Evolutionary conservation across 139 green algal species (phyloP).

Genomic region (Tetratostichococcus sp.): DNA sequence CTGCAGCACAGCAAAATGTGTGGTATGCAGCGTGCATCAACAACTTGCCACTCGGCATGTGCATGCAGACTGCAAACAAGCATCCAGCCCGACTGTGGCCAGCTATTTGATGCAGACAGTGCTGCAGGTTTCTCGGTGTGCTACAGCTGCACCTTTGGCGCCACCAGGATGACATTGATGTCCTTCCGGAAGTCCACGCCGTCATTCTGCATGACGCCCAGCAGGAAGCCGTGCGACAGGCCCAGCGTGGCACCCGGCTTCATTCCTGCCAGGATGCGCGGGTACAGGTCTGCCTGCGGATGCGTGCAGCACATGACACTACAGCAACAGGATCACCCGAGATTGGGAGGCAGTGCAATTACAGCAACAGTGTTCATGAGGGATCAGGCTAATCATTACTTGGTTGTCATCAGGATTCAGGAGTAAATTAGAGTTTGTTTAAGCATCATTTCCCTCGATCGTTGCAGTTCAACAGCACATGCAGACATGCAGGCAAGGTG

Average conservation of each 20-base stretch:
- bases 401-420: neutral
- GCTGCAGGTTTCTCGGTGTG: too few relatives aligned
- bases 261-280: constrained; percentile 91
- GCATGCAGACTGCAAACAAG: too few relatives aligned
- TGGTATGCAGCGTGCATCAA: too few relatives aligned
- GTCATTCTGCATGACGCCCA: constrained; percentile 92
- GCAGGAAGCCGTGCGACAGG: constrained; percentile 97
- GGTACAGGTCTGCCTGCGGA: constrained; percentile 91
- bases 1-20: too few relatives aligned
- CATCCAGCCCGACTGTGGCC: too few relatives aligned
- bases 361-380: neutral
- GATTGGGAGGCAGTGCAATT: neutral
- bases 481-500: too few relatives aligned
- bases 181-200: constrained; percentile 91
- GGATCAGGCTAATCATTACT: neutral
- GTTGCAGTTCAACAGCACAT: too few relatives aligned
- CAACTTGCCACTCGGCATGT: too few relatives aligned
- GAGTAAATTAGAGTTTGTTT: neutral
- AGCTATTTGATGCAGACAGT: too few relatives aligned
- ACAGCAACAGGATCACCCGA: neutral
- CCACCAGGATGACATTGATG: constrained; percentile 98
- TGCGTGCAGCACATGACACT: neutral
- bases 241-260: constrained; percentile 95
- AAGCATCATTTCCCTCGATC: neutral
- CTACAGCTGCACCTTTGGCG: constrained; percentile 96